phyloP scores from a whole-genome alignment of 441 rosid species.

The Geranium incanum region DNA sequence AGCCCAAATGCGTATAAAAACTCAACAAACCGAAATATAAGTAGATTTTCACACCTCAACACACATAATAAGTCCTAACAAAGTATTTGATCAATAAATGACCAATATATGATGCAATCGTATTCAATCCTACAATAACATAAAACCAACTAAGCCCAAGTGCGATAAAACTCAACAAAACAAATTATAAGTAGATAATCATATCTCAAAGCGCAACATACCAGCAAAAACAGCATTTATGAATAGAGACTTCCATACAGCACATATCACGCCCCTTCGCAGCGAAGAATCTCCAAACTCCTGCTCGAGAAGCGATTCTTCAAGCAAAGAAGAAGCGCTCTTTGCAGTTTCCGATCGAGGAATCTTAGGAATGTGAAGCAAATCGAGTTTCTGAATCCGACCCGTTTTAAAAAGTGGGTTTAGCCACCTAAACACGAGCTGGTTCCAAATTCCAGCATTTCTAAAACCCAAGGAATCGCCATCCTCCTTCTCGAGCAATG shows the following conservation, averaged over 20 bases:
- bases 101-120: slow-evolving; percentile 52
- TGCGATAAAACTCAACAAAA: no score
- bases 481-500: slow-evolving; percentile 28
- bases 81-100: slow-evolving; percentile 57
- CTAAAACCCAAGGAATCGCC: slow-evolving; percentile 18
- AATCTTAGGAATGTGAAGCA: slow-evolving; percentile 38
- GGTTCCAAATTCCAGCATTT: slow-evolving; percentile 48
- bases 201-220: slow-evolving; percentile 12
- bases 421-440: slow-evolving; percentile 47
- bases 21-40: no score
- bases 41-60: not conserved
- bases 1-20: no score
- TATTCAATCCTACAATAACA: slow-evolving; percentile 41
- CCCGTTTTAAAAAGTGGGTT: slow-evolving; percentile 48
- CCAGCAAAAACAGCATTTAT: slow-evolving; percentile 53
- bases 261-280: slow-evolving; percentile 31
- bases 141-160: not conserved
- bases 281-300: slow-evolving; percentile 30
- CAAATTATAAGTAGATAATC: not conserved
- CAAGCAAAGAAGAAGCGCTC: slow-evolving; percentile 37
- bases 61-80: slow-evolving; percentile 8
- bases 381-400: slow-evolving; percentile 34
- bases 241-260: slow-evolving; percentile 41
- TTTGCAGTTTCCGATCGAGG: slow-evolving; percentile 52
- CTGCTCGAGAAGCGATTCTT: slow-evolving; percentile 37